A percentile compares a stretch with the other conserved stretches of the same genome.
These are phyloP conservation scores for Candida sphagnicola DNA, from an alignment of 805 yeast genomes.

Conservation along the genomic window DNA sequence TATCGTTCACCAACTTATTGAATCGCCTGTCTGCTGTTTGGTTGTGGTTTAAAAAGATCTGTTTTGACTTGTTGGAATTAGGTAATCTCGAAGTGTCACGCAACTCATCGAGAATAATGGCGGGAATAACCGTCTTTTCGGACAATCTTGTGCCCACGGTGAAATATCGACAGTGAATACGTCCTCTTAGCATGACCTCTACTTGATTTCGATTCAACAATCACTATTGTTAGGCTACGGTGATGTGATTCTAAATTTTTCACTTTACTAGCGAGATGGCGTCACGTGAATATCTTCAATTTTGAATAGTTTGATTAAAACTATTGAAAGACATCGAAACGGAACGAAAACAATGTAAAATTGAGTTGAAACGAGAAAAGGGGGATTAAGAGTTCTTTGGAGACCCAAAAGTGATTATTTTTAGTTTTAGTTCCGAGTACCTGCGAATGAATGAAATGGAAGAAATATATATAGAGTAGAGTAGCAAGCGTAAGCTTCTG, in stretches of 20 bases:
- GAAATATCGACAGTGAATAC: not conserved
- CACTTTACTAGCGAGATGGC: not conserved
- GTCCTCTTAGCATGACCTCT: not conserved
- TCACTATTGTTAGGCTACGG: no score
- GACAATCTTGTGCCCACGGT: not conserved
- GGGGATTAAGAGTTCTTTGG: no score
- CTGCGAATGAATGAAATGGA: no score
- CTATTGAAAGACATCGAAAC: no score
- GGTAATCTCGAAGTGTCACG: conserved; percentile 2
- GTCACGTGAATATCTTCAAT: conserved; percentile 1
- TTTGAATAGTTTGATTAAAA: no score
- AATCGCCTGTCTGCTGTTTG: conserved; percentile 4
- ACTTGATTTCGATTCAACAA: no score
- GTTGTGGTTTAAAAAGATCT: conserved; percentile 3
- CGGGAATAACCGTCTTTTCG: conserved; percentile 5
- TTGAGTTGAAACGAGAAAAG: no score
- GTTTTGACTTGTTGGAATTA: conserved; percentile 1
- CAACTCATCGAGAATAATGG: conserved; percentile 1
- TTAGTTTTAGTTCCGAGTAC: no score
- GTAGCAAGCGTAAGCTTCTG: no score
- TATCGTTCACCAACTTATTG: not conserved
- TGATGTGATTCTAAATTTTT: conserved; percentile 1
- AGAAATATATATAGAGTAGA: no score
- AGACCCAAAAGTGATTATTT: no score
- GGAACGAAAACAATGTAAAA: no score